Base-by-base conservation (phyloP, 768 basidiomycete species). In the Panaeolus cyanescens region DNA sequence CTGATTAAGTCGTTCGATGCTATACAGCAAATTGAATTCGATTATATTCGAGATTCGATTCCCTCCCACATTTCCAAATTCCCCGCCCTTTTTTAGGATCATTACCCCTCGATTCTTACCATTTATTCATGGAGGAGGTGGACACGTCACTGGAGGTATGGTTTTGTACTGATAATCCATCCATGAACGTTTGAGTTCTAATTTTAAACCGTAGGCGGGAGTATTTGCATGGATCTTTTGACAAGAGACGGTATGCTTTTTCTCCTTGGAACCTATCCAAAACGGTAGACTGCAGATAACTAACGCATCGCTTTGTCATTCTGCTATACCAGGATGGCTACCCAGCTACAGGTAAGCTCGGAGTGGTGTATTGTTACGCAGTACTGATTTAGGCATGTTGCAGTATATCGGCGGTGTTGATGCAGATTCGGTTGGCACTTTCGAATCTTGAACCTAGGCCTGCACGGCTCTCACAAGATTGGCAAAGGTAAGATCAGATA, bases 51-150 rank as follows among this genome's bases (percentile, higher is more conserved):
- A 91, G 68, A 85, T 91, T 56, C 76, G 88, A 32, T 92, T 90
- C 68, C 87, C 87, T 7, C 79, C 84, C 1, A 78, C 76, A 17
- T 91, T 85, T 70, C 90, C 90, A 0, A 81, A 85, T 65, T 79
- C 84, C 8, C 91, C 90, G 1, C 91, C 91, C 0, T 91, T 89
- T 76, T 90, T 92, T 74, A 83, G 90, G 59, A 85, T 91, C 32
- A 80, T 92, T 22, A 86, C 85, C 25, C 91, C 91, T 0, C 82
- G 90, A 25, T 89, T 91, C 73, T 69, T 89, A 33, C 87, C 88
- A 0, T 92, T 91, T 68, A 80, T 83, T 34, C 80, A 85, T 56
- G 90, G 89, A 17, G 90, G 89, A 3, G 89, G 89, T 7, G 89
- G 88, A 0, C 85, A 89, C 72, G 76, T 91, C 39, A 89, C 88